Evolutionary conservation across 345 rosid genomes (phyloP).

Genomic region (Mangifera indica): DNA sequence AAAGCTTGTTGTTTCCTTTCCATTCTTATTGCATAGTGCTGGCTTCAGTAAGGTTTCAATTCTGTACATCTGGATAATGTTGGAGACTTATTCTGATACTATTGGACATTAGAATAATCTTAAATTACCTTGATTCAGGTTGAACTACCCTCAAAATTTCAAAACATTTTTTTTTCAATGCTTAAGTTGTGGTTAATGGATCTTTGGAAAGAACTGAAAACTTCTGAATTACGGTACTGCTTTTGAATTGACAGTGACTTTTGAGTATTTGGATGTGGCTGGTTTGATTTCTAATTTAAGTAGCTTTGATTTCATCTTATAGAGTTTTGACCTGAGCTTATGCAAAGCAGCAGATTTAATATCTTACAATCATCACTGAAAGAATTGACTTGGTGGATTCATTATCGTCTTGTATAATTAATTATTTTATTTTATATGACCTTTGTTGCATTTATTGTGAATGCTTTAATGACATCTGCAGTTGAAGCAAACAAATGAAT

Average conservation of each 20-base stretch:
- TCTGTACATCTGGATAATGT: neutral
- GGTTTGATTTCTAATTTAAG: neutral
- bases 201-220: neutral
- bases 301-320: neutral
- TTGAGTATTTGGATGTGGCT: neutral
- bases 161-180: neutral
- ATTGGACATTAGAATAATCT: neutral
- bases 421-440: neutral
- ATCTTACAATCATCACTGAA: neutral
- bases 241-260: too few species aligned
- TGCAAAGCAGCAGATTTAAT: neutral
- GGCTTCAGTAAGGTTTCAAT: neutral
- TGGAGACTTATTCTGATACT: neutral
- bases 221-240: neutral
- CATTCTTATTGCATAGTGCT: neutral
- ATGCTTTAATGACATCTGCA: conserved; percentile 23
- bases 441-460: neutral
- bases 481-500: conserved; percentile 36
- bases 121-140: neutral
- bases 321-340: neutral
- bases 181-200: neutral
- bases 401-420: neutral
- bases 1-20: neutral
- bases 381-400: neutral
- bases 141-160: neutral